phyloP scores from a whole-genome alignment of 2,329 filamentous ascomycete genomes.

The Penicillium concentricum region DNA sequence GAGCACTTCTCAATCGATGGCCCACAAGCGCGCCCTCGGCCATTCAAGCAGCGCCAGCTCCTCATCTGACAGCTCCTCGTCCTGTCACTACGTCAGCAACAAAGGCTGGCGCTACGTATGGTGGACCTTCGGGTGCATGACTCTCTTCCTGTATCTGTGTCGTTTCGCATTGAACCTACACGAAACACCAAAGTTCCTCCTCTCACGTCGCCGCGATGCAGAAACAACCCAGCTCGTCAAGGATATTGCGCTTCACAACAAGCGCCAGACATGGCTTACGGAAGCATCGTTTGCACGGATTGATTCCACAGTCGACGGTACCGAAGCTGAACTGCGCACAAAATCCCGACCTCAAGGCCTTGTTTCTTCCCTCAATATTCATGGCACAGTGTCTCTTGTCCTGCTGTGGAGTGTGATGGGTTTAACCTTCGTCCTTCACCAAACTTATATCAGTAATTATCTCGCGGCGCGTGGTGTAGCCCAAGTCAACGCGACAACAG shows the following conservation, averaged over 20 bases:
- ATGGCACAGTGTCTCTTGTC: slow-evolving; percentile 6
- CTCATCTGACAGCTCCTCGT: slow-evolving; percentile 7
- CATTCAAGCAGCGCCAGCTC: background rate
- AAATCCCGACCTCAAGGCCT: slow-evolving; percentile 3
- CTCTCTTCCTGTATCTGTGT: slow-evolving; percentile 20
- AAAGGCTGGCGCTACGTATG: slow-evolving; percentile 25
- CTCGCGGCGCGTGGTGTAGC: slow-evolving; percentile 7
- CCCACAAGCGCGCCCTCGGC: background rate
- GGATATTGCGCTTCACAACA: slow-evolving; percentile 18
- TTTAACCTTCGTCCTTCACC: slow-evolving; percentile 18
- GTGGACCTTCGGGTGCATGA: slow-evolving; percentile 25
- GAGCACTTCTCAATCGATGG: slow-evolving; percentile 9
- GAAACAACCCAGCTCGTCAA: slow-evolving; percentile 20
- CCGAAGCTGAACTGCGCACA: slow-evolving; percentile 3
- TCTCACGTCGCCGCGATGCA: slow-evolving; percentile 16
- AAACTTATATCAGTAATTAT: slow-evolving; percentile 18
- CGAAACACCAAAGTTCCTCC: slow-evolving; percentile 21
- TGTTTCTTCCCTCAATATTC: background rate
- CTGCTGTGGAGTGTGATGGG: slow-evolving; percentile 18
- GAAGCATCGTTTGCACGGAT: slow-evolving; percentile 19
- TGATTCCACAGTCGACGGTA: slow-evolving; percentile 17
- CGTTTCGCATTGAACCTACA: slow-evolving; percentile 16
- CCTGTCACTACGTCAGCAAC: slow-evolving; percentile 23
- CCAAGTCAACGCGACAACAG: slow-evolving; percentile 10
- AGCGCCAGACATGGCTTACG: slow-evolving; percentile 17